These are phyloP conservation scores for Mucuna pruriens DNA, from an alignment of 306 rosid genomes.

Conservation along the genomic window DNA sequence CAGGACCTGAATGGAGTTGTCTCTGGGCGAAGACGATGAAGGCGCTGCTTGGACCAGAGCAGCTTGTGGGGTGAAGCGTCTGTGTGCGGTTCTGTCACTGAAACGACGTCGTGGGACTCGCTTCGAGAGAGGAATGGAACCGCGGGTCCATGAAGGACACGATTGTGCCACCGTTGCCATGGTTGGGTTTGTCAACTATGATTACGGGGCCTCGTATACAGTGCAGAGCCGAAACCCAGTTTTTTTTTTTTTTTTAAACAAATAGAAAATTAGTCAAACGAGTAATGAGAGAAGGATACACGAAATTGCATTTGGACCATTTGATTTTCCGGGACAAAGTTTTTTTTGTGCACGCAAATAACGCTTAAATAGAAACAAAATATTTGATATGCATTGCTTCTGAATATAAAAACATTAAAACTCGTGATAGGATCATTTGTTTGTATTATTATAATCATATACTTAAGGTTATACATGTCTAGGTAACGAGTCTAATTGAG, in stretches of 20 bases:
- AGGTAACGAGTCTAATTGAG: too few species aligned
- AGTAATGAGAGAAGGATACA: background rate
- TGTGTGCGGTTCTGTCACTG: conserved; percentile 21
- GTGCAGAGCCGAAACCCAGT: background rate
- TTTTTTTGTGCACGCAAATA: background rate
- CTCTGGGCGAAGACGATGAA: conserved; percentile 41
- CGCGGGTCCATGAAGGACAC: conserved; percentile 42
- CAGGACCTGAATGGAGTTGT: conserved; percentile 36
- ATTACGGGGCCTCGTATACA: background rate
- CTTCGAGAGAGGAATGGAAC: conserved; percentile 28
- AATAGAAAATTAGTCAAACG: background rate
- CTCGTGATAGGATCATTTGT: background rate
- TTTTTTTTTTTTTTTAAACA: background rate
- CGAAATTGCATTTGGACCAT: conserved; percentile 5
- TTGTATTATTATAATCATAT: too few species aligned
- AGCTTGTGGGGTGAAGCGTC: conserved; percentile 29
- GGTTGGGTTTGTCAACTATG: background rate
- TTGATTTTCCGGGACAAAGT: background rate
- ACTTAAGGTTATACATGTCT: too few species aligned
- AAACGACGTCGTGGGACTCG: conserved; percentile 30
- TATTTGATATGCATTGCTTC: background rate
- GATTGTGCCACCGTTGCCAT: conserved; percentile 44
- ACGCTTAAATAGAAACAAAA: background rate
- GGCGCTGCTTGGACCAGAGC: conserved; percentile 58
- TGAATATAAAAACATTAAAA: too few species aligned